Conservation (phyloP, 164 flowering plant species). For the Aristolochia fimbriata region DNA sequence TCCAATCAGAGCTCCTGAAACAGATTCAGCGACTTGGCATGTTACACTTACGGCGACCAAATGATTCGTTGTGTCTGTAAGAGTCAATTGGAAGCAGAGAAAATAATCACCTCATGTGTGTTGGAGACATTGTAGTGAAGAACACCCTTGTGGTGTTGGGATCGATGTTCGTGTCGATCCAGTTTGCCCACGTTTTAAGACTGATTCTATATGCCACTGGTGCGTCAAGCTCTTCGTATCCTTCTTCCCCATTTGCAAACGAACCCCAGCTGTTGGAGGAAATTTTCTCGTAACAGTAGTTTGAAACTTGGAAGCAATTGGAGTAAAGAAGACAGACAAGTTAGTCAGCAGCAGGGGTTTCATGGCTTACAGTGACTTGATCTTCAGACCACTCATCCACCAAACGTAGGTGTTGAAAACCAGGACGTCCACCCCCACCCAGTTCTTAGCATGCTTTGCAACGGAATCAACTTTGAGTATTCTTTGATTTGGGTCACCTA, state of each 20-base stretch:
- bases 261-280: conserved; percentile 67
- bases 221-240: conserved; percentile 60
- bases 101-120: conserved; percentile 17
- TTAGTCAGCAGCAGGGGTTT: background rate
- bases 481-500: conserved; percentile 58
- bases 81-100: background rate
- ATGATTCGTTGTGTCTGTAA: background rate
- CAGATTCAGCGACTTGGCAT: background rate
- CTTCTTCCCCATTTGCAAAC: conserved; percentile 71
- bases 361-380: conserved; percentile 61
- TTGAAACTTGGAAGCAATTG: conserved; percentile 64
- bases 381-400: conserved; percentile 81
- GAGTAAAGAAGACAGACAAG: background rate
- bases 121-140: conserved; percentile 85
- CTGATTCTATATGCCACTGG: conserved; percentile 54
- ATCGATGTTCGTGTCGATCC: conserved; percentile 73
- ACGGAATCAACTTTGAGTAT: conserved; percentile 71
- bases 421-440: conserved; percentile 73
- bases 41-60: background rate
- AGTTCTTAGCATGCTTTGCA: conserved; percentile 58
- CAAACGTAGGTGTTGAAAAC: conserved; percentile 89
- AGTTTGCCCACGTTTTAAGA: conserved; percentile 87
- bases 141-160: conserved; percentile 67
- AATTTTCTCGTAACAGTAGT: conserved; percentile 2
- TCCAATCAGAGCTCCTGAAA: conserved; percentile 79